Evolutionary conservation across 2,329 filamentous ascomycete species (phyloP), one percentile per base, ranked within the genome.

Genomic region (Emmonsiellopsis sp.): DNA sequence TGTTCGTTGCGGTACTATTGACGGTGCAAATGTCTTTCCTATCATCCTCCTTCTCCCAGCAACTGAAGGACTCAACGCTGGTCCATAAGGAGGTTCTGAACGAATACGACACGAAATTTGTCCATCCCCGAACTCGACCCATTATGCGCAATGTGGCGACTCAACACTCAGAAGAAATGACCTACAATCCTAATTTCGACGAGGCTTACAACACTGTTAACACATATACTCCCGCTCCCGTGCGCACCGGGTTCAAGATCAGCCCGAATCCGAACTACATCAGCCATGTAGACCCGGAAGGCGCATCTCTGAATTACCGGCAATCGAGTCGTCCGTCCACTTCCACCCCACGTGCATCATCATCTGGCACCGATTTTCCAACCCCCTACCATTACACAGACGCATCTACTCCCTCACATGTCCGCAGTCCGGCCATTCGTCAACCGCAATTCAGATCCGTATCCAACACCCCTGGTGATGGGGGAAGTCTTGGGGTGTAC

Each of bases 91-190:
- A 97, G 70, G 92, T 97, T 5, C 79, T 97, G 71, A 85, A 90
- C 67, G 93, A 98, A 71, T 98, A 98, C 66, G 89, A 97, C 66
- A 88, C 83, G 61, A 98, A 98, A 73, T 96, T 86, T 65, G 93
- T 98, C 1, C 89, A 94, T 64, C 93, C 93, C 2, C 80, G 85
- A 9, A 81, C 95, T n/a, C 87, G 94, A 61, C 87, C 86, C 7
- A 76, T 87, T 5, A 87, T 94, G 59, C 76, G 84, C 59, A 81
- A 86, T 63, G 89, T 92, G 1, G 87, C 83, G 5, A 93, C 87
- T 0, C 92, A 97, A 68, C 85, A 86, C 55, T 82, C 81, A 0
- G 67, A 71, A 57, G 67, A 62, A 58, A 67, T 63, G 60, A 68
- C 55, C 32, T 62, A 65, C 48, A 62, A 65, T 31, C 62, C 73